Base-by-base conservation (phyloP, 805 yeast genomes). In the Starmerella bacillaris region DNA sequence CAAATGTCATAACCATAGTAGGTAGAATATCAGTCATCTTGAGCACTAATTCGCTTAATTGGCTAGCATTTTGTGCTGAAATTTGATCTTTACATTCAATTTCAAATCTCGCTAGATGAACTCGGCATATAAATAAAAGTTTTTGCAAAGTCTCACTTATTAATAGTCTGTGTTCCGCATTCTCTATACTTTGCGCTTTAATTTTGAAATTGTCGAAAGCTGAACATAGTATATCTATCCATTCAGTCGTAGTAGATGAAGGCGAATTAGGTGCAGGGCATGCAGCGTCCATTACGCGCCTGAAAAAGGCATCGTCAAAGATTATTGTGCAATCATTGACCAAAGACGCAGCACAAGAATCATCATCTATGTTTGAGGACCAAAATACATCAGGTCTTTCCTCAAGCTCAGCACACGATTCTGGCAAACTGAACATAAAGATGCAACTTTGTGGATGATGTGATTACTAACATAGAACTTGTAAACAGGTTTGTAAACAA, bases 91-190 rank as follows among this genome's bases (percentile, higher is more conserved):
- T 38, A 17, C 16, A 34, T 9, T 35, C 43, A 12, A 41, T 24
- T 27, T 40, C 44, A 11, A 42, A 41, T n/a, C 48, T 37, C n/a
- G 44, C 38, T 4, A 53, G 39, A 28, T 38, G 48, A 45, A 53
- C 43, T 4, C 54, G 50, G 14, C 46, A 37, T 7, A 48, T 39
- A 33, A 54, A 53, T 22, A 51, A 36, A 35, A n/a, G n/a, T n/a
- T n/a, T n/a, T n/a, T n/a, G n/a, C n/a, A n/a, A n/a, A n/a, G n/a
- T n/a, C n/a, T n/a, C 43, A 47, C 35, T 45, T 43, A 36, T 51
- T 55, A 17, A 51, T 34, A 6, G 42, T 39, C 31, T 46, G 50
- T 28, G 40, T 37, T 19, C 34, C 24, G 4, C 17, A 32, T 12
- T 44, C 36, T 4, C 21, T 6, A 29, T 18, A 14, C 32, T 29